Percentiles rank a stretch among this genome's conserved stretches.
Conservation (phyloP, 2,329 filamentous ascomycete genomes). For the Chaetomium olivaceum region DNA sequence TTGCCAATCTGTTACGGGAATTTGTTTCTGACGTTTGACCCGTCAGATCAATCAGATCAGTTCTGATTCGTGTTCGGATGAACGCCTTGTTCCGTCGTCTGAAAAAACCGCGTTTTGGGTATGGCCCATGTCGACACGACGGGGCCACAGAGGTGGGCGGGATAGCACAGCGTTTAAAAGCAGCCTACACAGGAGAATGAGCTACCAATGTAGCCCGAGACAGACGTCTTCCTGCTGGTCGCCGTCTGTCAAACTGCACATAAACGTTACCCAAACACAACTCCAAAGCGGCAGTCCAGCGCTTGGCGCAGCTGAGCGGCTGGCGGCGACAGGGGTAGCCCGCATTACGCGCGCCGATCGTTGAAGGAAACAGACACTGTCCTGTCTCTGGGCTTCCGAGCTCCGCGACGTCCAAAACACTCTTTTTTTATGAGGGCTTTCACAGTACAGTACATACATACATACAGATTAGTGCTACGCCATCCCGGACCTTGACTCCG, state of each 20-base stretch:
- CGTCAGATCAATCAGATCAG: background rate
- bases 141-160: background rate
- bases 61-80: background rate
- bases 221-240: background rate
- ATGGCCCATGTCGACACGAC: background rate
- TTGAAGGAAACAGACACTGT: background rate
- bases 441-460: background rate
- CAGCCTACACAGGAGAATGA: background rate
- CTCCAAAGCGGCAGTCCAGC: background rate
- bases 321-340: conserved; percentile 9
- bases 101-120: background rate
- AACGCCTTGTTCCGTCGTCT: background rate
- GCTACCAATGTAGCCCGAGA: background rate
- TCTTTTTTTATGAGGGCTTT: background rate
- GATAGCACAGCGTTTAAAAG: background rate
- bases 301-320: conserved; percentile 4
- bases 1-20: background rate
- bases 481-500: background rate
- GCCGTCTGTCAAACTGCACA: conserved; percentile 1
- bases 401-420: background rate
- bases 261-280: background rate
- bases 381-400: background rate
- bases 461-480: background rate
- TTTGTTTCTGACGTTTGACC: background rate
- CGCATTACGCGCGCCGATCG: conserved; percentile 1